Conservation (phyloP, 1,139 yeast genomes). For the Blastobotrys persicus region DNA sequence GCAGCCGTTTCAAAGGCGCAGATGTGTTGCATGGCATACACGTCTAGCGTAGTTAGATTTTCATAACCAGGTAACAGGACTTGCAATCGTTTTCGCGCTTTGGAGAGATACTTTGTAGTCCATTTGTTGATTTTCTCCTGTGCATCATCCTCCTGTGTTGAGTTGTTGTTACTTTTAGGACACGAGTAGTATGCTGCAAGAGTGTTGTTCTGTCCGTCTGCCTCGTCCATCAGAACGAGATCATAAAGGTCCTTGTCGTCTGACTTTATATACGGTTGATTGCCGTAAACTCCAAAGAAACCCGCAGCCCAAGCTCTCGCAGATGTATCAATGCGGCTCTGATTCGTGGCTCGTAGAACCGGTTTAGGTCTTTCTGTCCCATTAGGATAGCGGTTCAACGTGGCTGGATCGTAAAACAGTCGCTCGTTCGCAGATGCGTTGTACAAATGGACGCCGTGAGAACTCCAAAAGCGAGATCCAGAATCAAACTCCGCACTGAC, state of each 20-base stretch:
- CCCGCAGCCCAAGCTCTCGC: conserved; percentile 48
- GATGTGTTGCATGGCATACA: conserved; percentile 42
- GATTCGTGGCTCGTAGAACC: conserved; percentile 42
- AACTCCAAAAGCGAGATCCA: conserved; percentile 42
- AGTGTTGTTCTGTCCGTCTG: conserved; percentile 40
- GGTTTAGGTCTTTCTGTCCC: conserved; percentile 37
- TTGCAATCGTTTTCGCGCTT: conserved; percentile 44
- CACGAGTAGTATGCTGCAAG: conserved; percentile 43
- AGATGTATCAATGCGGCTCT: conserved; percentile 41
- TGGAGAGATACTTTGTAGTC: conserved; percentile 40
- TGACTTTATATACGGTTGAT: conserved; percentile 31
- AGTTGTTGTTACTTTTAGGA: conserved; percentile 36
- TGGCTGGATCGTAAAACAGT: conserved; percentile 26
- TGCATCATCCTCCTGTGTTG: conserved; percentile 20
- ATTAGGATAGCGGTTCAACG: conserved; percentile 33
- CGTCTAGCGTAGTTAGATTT: conserved; percentile 41
- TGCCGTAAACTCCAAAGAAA: conserved; percentile 42
- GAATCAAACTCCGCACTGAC: conserved; percentile 41
- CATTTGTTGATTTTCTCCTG: conserved; percentile 31
- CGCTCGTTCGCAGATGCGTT: conserved; percentile 30
- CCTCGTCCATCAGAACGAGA: conserved; percentile 38
- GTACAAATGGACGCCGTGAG: conserved; percentile 41
- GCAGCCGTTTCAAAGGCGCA: conserved; percentile 53
- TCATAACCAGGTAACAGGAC: conserved; percentile 44
- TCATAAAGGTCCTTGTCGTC: conserved; percentile 34